Percentiles rank a stretch among this genome's conserved stretches.
Evolutionary conservation across 495 filamentous ascomycete species (phyloP).

Genomic region (Elasticomyces elasticus): DNA sequence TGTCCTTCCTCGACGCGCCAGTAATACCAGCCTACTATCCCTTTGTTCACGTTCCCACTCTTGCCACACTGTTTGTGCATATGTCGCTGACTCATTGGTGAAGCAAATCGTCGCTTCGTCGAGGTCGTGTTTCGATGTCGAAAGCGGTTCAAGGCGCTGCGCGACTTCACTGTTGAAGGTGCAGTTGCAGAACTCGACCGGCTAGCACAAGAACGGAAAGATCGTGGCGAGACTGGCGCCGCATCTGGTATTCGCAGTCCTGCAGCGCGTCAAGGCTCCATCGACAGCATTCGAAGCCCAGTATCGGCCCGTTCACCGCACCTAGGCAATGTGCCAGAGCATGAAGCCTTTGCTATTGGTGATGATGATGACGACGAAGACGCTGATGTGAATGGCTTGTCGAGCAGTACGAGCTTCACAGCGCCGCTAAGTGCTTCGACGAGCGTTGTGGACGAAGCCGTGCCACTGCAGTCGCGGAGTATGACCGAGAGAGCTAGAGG

Average conservation of each 20-base stretch:
- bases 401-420: background rate
- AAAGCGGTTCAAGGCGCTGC: slow-evolving; percentile 78
- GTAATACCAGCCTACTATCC: background rate
- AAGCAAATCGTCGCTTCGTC: slow-evolving; percentile 76
- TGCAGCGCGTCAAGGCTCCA: slow-evolving; percentile 51
- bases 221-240: slow-evolving; percentile 35
- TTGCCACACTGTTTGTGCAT: background rate
- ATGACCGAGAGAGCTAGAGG: slow-evolving; percentile 98
- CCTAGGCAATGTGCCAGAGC: slow-evolving; percentile 71
- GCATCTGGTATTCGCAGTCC: slow-evolving; percentile 29
- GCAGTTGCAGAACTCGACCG: slow-evolving; percentile 89
- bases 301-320: slow-evolving; percentile 49
- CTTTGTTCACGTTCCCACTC: background rate
- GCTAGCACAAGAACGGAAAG: slow-evolving; percentile 63
- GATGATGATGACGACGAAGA: slow-evolving; percentile 72
- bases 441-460: slow-evolving; percentile 56
- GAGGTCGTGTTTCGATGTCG: slow-evolving; percentile 69
- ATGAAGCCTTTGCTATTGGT: slow-evolving; percentile 77
- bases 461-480: slow-evolving; percentile 80
- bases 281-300: slow-evolving; percentile 63
- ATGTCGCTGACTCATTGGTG: slow-evolving; percentile 1
- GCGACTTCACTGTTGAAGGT: slow-evolving; percentile 89
- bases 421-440: slow-evolving; percentile 4
- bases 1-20: background rate
- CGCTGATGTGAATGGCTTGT: slow-evolving; percentile 34